Evolutionary conservation across 495 filamentous ascomycete species (phyloP).

Genomic region (Cercophora samala): DNA sequence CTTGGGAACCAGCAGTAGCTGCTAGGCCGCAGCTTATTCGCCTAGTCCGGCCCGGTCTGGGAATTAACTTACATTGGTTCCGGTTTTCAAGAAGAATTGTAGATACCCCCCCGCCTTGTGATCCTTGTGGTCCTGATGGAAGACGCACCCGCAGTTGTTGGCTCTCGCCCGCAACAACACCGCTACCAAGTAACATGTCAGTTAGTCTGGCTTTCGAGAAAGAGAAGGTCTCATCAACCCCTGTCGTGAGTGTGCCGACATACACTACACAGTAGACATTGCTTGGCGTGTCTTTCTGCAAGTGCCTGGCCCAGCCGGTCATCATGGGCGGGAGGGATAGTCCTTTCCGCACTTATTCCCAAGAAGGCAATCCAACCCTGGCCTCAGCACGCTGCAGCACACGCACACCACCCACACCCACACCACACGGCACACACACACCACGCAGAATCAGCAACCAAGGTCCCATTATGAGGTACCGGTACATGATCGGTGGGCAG

Average conservation of each 20-base stretch:
- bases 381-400: background rate
- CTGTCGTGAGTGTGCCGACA: conserved; percentile 1
- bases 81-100: background rate
- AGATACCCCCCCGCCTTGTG: background rate
- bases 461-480: conserved; percentile 18
- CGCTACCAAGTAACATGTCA: background rate
- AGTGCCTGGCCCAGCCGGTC: conserved; percentile 33
- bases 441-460: background rate
- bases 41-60: background rate
- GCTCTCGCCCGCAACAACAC: conserved; percentile 2
- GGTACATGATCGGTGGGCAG: conserved; percentile 20
- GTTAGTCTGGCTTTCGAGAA: background rate
- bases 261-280: too few relatives aligned
- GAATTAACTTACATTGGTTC: background rate
- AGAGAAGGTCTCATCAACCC: background rate
- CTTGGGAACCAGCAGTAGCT: background rate
- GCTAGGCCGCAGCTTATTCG: background rate
- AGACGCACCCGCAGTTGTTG: background rate
- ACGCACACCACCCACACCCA: conserved; percentile 3
- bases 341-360: conserved; percentile 23
- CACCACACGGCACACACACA: background rate
- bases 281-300: conserved; percentile 23
- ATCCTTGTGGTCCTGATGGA: background rate
- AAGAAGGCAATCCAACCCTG: conserved; percentile 19
- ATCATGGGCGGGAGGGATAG: conserved; percentile 26